These are phyloP conservation scores for Ogataea chonburiensis DNA, from an alignment of 805 yeast genomes.

Conservation along the genomic window DNA sequence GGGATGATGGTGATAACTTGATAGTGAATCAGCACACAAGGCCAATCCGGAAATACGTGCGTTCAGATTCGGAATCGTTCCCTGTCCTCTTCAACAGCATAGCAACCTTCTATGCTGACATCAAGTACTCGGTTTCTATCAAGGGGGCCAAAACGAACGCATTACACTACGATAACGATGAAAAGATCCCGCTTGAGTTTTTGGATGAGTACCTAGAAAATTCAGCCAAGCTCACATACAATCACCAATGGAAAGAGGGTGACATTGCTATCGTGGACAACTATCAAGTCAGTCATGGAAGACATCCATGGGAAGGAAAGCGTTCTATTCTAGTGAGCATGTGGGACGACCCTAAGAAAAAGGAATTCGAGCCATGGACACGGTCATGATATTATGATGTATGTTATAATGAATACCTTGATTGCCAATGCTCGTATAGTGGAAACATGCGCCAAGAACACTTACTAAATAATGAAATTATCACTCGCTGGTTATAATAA, in stretches of 20 bases:
- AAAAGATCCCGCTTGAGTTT: slow-evolving; percentile 18
- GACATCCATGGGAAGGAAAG: slow-evolving; percentile 33
- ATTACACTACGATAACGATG: slow-evolving; percentile 26
- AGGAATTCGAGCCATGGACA: slow-evolving; percentile 24
- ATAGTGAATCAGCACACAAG: slow-evolving; percentile 30
- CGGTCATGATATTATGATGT: neutral
- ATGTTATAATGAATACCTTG: too few relatives aligned
- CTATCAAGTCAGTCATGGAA: slow-evolving; percentile 37
- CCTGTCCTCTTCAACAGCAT: slow-evolving; percentile 31
- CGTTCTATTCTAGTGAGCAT: slow-evolving; percentile 36
- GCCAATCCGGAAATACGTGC: slow-evolving; percentile 24
- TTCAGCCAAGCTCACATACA: slow-evolving; percentile 26
- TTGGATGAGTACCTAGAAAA: slow-evolving; percentile 22
- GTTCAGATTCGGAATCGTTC: slow-evolving; percentile 18
- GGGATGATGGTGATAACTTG: slow-evolving; percentile 29
- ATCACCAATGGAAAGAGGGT: slow-evolving; percentile 34
- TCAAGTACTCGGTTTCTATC: slow-evolving; percentile 9
- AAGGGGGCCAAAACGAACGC: slow-evolving; percentile 13
- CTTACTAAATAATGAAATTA: too few relatives aligned
- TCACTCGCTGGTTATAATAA: too few relatives aligned
- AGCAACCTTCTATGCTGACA: slow-evolving; percentile 23
- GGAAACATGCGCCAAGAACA: neutral
- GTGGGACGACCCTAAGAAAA: slow-evolving; percentile 32
- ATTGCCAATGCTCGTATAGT: neutral
- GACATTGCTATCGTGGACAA: slow-evolving; percentile 38